Conservation (phyloP, 2,329 filamentous ascomycete genomes). For the Clarireedia hainanense region DNA sequence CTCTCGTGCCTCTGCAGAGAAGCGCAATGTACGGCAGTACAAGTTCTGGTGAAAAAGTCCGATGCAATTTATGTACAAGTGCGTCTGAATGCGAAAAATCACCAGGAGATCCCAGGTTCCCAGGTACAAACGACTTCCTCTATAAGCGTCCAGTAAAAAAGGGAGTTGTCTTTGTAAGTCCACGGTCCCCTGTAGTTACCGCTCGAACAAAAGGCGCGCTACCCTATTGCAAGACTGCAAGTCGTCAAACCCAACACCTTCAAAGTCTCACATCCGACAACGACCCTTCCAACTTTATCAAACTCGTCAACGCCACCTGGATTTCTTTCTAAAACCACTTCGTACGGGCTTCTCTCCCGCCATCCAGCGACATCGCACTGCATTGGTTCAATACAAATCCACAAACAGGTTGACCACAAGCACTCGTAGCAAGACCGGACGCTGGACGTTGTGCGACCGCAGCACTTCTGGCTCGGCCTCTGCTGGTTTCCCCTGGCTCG, state of each 20-base stretch:
- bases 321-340: too few relatives aligned
- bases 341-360: too few relatives aligned
- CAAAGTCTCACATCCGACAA: background rate
- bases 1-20: too few relatives aligned
- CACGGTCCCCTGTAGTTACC: background rate
- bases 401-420: background rate
- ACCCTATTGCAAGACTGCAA: background rate
- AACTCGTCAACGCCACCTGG: background rate
- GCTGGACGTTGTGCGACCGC: conserved; percentile 3
- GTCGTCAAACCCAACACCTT: background rate
- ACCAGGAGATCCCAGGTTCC: too few relatives aligned
- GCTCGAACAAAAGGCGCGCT: conserved; percentile 3
- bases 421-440: background rate
- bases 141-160: background rate
- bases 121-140: too few relatives aligned
- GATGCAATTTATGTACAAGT: too few relatives aligned
- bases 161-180: background rate
- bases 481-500: background rate
- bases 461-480: background rate
- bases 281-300: background rate
- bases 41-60: too few relatives aligned
- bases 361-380: too few relatives aligned
- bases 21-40: too few relatives aligned
- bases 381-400: too few relatives aligned
- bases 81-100: too few relatives aligned